These are phyloP conservation scores for Murraya koenigii DNA, from an alignment of 345 rosid species.

Conservation along the genomic window DNA sequence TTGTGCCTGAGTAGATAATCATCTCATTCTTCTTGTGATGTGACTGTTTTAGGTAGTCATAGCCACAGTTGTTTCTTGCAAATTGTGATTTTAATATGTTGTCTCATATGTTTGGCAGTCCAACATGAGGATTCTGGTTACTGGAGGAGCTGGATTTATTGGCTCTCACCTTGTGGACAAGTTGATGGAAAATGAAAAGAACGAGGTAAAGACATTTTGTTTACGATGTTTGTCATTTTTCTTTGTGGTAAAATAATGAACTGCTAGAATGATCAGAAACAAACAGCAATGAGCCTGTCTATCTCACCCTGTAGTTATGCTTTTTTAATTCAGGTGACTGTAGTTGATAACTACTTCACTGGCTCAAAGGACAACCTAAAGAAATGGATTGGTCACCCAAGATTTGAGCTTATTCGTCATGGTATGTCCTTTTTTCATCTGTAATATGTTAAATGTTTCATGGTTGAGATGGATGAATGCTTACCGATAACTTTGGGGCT, in stretches of 20 bases:
- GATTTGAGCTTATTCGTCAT: conserved; percentile 95
- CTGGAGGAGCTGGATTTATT: conserved; percentile 99
- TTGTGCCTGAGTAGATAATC: neutral
- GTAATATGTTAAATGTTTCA: neutral
- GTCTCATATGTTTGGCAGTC: conserved; percentile 49
- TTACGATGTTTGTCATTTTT: neutral
- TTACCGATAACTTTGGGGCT: neutral
- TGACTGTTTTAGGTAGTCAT: neutral
- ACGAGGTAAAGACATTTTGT: conserved; percentile 46
- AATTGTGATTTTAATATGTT: neutral
- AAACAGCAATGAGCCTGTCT: neutral
- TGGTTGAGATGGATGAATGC: neutral
- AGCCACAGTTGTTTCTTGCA: neutral
- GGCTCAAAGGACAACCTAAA: conserved; percentile 88
- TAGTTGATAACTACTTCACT: conserved; percentile 87
- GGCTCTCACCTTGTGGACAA: conserved; percentile 96
- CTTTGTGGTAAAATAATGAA: neutral
- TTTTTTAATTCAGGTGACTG: conserved; percentile 54
- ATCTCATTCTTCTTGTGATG: neutral
- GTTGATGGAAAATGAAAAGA: conserved; percentile 90
- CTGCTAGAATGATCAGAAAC: neutral
- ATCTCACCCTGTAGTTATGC: neutral
- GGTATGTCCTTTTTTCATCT: conserved; percentile 40
- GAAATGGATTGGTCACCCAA: conserved; percentile 96
- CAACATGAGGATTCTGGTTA: conserved; percentile 87